Evolutionary conservation across 805 yeast species (phyloP).

Genomic region (Hyphopichia homilentoma): DNA sequence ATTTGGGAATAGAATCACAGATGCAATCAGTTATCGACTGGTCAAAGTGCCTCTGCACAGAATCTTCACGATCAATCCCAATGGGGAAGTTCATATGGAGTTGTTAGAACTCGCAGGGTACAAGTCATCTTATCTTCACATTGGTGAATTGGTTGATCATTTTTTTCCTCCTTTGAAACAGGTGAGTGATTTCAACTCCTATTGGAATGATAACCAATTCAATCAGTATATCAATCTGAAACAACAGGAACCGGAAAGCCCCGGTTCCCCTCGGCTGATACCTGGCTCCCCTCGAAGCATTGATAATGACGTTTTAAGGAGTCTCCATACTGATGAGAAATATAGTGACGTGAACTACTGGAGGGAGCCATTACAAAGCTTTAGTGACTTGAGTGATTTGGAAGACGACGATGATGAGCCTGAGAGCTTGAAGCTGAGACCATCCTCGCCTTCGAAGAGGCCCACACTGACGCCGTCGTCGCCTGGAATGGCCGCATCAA

Average conservation of each 20-base stretch:
- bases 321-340: constrained; percentile 48
- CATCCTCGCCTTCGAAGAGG: constrained; percentile 4
- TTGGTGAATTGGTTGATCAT: constrained; percentile 93
- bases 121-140: constrained; percentile 79
- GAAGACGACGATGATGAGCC: constrained; percentile 30
- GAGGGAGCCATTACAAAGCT: constrained; percentile 73
- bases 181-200: constrained; percentile 25
- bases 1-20: constrained; percentile 94
- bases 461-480: neutral
- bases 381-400: constrained; percentile 55
- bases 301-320: constrained; percentile 21
- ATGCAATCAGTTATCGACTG: constrained; percentile 89
- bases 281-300: constrained; percentile 21
- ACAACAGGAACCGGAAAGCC: neutral
- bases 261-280: constrained; percentile 15
- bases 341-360: constrained; percentile 89
- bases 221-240: constrained; percentile 27
- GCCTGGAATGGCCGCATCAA: constrained; percentile 1
- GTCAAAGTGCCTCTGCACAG: constrained; percentile 93
- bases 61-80: constrained; percentile 92
- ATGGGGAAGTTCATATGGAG: constrained; percentile 97
- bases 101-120: constrained; percentile 90
- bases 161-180: constrained; percentile 78
- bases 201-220: constrained; percentile 35
- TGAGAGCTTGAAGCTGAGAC: neutral